Percentiles rank a stretch among this genome's conserved stretches.
phyloP scores from a whole-genome alignment of 805 yeast species.

The Yarrowia sp. region DNA sequence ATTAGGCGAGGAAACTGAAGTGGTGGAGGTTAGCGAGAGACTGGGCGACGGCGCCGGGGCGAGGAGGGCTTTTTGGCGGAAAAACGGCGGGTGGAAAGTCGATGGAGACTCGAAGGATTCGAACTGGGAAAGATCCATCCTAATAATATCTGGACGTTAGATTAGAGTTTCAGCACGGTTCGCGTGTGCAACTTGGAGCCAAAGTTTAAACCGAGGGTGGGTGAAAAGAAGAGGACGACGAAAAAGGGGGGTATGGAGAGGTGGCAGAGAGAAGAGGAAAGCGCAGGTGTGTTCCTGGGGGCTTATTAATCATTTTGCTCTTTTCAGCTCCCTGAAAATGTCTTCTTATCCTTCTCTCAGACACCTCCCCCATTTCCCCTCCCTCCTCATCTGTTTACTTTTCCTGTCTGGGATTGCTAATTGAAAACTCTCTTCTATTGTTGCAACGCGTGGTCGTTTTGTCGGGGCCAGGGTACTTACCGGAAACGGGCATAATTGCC shows the following conservation, averaged over 20 bases:
- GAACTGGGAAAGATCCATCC: constrained; percentile 33
- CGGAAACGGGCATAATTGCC: constrained; percentile 15
- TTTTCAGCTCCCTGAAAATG: no score
- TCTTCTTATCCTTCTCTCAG: no score
- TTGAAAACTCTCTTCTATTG: constrained; percentile 29
- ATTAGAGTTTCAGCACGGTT: constrained; percentile 27
- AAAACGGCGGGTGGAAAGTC: not conserved
- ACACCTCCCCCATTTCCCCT: not conserved
- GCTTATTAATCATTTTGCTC: no score
- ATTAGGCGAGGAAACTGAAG: constrained; percentile 9
- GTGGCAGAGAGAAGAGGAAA: not conserved
- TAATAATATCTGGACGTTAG: constrained; percentile 24
- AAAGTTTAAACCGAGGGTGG: not conserved
- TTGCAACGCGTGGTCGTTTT: constrained; percentile 20
- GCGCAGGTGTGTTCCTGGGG: no score
- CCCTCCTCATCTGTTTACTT: constrained; percentile 29
- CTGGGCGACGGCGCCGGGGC: constrained; percentile 9
- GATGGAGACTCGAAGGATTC: constrained; percentile 24
- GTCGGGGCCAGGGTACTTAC: constrained; percentile 31
- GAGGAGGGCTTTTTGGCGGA: not conserved
- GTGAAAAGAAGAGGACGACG: not conserved
- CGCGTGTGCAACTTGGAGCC: constrained; percentile 11
- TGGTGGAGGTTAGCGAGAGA: constrained; percentile 16
- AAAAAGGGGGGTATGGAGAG: not conserved
- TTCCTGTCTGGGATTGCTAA: constrained; percentile 36